Evolutionary conservation across 257 asterid genomes (phyloP), one percentile per base, ranked within the genome.

Genomic region (Galeopsis tetrahit): DNA sequence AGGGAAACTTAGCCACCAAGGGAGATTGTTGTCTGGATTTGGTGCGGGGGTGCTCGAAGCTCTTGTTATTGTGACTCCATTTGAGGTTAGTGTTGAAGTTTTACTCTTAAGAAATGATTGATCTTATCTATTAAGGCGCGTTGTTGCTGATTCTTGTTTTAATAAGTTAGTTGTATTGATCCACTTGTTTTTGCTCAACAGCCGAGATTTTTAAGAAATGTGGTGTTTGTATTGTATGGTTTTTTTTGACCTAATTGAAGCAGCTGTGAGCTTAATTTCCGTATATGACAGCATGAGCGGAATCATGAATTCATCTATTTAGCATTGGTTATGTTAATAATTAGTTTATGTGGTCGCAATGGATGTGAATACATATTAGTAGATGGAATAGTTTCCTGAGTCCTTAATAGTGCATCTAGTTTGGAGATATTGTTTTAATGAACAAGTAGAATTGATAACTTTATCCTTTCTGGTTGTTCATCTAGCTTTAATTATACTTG

Each of bases 41-140:
- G 98, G 99, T n/a, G 99, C 99, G 4, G 99, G 99, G 28, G 97
- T 91, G 74, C 90, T 94, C 43, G 99, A 94, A 82, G 99, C 99
- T 66, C 96, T 94, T 34, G 87, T 85, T 75, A 85, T 94, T 43
- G 99, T 94, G 57, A 94, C 99, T 17, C 99, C 99, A 1, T 94
- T 94, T 79, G 99, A 94, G 99, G 99, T 94, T 46, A 46, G 86
- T 63, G 10, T 33, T 13, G 34, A 28, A 35, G 8, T 64, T 21
- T 38, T 55, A 1, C 10, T 43, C 5, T 14, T 52, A 46, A 17
- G 11, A 8, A 49, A 42, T 71, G 69, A 31, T 9, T 28, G 61
- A 17, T 14, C 40, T 56, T 8, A 13, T 59, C 63, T 34, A 4
- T 2, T 7, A 6, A 38, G 31, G 7, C 51, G 5, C 44, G 14